Base-by-base conservation (phyloP, 352 stramenopile genomes). In the Globisporangium apiculatum region DNA sequence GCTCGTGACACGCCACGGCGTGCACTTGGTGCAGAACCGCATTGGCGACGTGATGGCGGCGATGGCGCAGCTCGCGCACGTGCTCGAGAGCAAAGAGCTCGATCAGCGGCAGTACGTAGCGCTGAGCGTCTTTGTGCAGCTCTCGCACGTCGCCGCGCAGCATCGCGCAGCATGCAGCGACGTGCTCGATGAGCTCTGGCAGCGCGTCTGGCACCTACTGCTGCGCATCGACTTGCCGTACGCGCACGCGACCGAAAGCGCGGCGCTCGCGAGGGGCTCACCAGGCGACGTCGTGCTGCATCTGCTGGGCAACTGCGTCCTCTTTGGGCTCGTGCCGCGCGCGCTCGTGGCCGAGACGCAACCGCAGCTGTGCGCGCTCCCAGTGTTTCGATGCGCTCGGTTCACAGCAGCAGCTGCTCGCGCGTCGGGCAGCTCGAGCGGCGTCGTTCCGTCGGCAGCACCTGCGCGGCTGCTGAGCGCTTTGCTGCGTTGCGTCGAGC, bases 1-100 rank as follows among this genome's bases (percentile, higher is more conserved):
- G 5, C 58, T 79, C 43, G 50, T 86, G 6, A 67, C 56, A 42
- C 76, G 78, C 40, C 72, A 86, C 31, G 76, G 76, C 12, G 70
- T 72, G 51, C 79, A 82, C 54, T 84, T 83, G 50, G 52, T 80
- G 17, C 57, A 55, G 10, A 86, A 83, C 56, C 70, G 73, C 15
- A 74, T 87, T 55, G 76, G 70, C 10, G 78, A 88, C 47, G 51
- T 85, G n/a, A 86, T 86, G 68, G 63, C 73, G 10, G 49, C 83
- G 11, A 72, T 86, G 56, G 58, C 71, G 17, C 73, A 76, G n/a
- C 63, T 88, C 5, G 57, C 45, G 4, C 56, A 80, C 48, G 66
- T 71, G 48, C 47, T 86, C 14, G 64, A 80, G 1, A 58, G 73
- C 9, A 84, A 85, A 53, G 69, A 75, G 56, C 60, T 88, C 24